Conservation (phyloP, 805 yeast genomes). For the Yarrowia sp. region DNA sequence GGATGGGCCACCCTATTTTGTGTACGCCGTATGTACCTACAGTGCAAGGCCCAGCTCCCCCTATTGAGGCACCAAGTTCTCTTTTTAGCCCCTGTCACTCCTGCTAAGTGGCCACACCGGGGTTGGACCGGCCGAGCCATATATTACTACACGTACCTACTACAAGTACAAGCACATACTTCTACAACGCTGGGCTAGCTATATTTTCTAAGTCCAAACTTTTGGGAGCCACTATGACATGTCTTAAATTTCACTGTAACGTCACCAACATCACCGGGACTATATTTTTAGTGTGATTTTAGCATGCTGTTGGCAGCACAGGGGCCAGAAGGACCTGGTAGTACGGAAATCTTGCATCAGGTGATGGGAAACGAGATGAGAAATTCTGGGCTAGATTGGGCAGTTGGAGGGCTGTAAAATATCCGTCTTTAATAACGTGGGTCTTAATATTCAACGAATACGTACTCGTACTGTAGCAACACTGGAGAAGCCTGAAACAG, state of each 20-base stretch:
- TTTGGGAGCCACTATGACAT: not conserved
- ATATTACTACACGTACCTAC: no score
- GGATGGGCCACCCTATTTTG: no score
- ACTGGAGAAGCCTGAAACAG: not conserved
- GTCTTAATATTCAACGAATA: not conserved
- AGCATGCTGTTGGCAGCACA: not conserved
- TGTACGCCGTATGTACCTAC: no score
- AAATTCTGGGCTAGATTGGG: not conserved
- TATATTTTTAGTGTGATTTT: not conserved
- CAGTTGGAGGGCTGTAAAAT: not conserved
- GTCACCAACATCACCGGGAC: constrained; percentile 7
- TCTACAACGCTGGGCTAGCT: constrained; percentile 4
- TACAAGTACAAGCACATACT: no score
- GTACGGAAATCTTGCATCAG: not conserved
- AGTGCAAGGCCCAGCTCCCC: not conserved
- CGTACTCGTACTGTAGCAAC: no score
- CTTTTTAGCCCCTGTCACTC: not conserved
- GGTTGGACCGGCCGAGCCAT: not conserved
- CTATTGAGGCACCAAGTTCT: not conserved
- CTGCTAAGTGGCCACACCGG: not conserved
- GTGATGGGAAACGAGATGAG: not conserved
- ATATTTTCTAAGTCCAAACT: not conserved
- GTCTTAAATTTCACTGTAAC: not conserved
- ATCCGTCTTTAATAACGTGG: not conserved
- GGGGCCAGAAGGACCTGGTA: not conserved